A percentile compares a stretch with the other conserved stretches of the same genome.
Evolutionary conservation across 345 rosid species (phyloP).

Genomic region (Rhodamnia argentea): DNA sequence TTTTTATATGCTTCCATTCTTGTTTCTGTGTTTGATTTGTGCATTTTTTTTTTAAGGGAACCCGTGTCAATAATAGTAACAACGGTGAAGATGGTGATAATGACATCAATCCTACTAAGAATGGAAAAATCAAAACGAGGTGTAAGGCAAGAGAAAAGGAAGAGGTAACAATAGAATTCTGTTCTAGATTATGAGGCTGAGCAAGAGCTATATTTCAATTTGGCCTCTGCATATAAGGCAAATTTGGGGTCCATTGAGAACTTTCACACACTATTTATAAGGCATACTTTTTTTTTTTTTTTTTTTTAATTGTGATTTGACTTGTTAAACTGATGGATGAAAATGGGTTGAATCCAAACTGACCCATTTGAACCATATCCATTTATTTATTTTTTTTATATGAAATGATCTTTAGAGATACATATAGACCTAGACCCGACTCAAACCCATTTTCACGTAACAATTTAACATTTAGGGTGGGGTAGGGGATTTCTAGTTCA

Average conservation of each 20-base stretch:
- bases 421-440: rapidly evolving
- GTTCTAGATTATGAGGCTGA: neutral
- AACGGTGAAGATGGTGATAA: neutral
- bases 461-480: neutral
- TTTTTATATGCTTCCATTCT: neutral
- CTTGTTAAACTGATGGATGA: neutral
- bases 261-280: too few species aligned
- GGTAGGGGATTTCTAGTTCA: too few species aligned
- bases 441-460: neutral
- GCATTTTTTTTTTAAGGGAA: neutral
- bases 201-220: neutral
- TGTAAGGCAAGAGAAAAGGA: neutral
- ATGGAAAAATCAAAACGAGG: neutral
- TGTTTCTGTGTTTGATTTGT: neutral
- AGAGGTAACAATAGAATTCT: neutral
- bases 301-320: neutral
- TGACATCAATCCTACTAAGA: neutral
- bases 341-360: neutral
- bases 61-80: neutral
- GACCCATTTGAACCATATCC: neutral
- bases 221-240: neutral
- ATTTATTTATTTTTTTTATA: neutral
- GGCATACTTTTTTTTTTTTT: neutral
- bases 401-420: neutral
- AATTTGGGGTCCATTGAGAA: neutral